These are phyloP conservation scores for Brassica carinata DNA, from an alignment of 345 rosid species.

Conservation along the genomic window DNA sequence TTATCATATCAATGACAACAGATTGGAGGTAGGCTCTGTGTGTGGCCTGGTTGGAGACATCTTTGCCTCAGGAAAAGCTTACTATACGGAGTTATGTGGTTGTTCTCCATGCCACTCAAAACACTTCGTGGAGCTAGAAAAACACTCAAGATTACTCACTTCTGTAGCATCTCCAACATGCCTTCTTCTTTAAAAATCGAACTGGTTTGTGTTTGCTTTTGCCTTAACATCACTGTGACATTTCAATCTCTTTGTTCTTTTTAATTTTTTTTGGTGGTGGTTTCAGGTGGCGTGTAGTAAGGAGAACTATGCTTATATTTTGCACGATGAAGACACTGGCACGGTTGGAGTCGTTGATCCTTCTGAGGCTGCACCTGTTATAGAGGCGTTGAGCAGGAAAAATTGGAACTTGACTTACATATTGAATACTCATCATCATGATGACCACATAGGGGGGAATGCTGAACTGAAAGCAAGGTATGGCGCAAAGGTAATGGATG, in stretches of 20 bases:
- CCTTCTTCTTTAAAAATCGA: constrained; percentile 86
- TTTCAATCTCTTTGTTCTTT: neutral
- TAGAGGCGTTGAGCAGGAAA: constrained; percentile 80
- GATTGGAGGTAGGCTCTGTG: constrained; percentile 72
- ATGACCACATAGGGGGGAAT: constrained; percentile 92
- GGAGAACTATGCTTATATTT: constrained; percentile 91
- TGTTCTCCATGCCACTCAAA: constrained; percentile 77
- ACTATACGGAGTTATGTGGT: constrained; percentile 72
- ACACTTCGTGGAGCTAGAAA: constrained; percentile 91
- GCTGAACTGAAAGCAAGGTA: constrained; percentile 90
- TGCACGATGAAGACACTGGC: constrained; percentile 92
- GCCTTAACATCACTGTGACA: neutral
- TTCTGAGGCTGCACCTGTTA: constrained; percentile 81
- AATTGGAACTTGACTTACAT: constrained; percentile 87
- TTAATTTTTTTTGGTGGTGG: constrained; percentile 5
- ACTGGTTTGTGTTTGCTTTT: constrained; percentile 53
- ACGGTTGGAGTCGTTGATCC: constrained; percentile 99
- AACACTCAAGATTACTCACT: constrained; percentile 79
- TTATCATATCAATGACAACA: constrained; percentile 32
- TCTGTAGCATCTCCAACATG: constrained; percentile 81
- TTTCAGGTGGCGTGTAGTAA: constrained; percentile 87
- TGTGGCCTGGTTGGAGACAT: constrained; percentile 85
- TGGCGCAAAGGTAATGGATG: constrained; percentile 79
- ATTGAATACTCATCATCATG: constrained; percentile 94
- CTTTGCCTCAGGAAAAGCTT: constrained; percentile 87